A percentile compares a stretch with the other conserved stretches of the same genome.
phyloP scores from a whole-genome alignment of 2,329 filamentous ascomycete species.

The Hypoxylon rubiginosum region DNA sequence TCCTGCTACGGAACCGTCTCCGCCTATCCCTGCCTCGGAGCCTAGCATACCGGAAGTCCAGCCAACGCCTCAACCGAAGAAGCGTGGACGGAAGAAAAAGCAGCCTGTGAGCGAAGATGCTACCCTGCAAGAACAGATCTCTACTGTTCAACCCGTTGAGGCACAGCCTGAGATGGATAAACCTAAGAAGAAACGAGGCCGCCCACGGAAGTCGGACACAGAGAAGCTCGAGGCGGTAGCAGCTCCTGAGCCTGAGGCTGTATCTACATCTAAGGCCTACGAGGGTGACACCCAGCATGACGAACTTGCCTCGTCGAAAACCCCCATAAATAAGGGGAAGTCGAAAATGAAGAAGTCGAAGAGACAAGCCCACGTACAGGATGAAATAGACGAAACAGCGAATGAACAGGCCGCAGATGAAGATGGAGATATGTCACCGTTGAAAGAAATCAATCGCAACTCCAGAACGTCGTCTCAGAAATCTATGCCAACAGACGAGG shows the following conservation, averaged over 20 bases:
- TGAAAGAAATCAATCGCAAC: slow-evolving; percentile 46
- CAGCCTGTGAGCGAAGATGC: slow-evolving; percentile 34
- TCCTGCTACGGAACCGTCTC: slow-evolving; percentile 21
- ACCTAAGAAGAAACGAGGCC: slow-evolving; percentile 51
- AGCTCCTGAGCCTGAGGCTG: slow-evolving; percentile 7
- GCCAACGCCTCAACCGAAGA: slow-evolving; percentile 44
- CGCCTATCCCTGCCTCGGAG: slow-evolving; percentile 7
- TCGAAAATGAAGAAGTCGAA: slow-evolving; percentile 26
- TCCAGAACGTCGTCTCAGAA: slow-evolving; percentile 27
- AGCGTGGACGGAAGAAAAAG: slow-evolving; percentile 52
- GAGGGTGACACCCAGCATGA: neutral
- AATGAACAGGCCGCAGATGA: slow-evolving; percentile 5
- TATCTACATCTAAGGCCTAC: neutral
- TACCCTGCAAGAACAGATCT: slow-evolving; percentile 4
- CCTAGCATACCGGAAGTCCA: slow-evolving; percentile 23
- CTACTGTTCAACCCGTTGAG: slow-evolving; percentile 25
- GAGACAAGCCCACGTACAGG: slow-evolving; percentile 21
- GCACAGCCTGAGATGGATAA: slow-evolving; percentile 39
- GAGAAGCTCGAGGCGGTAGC: slow-evolving; percentile 29
- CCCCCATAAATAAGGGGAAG: slow-evolving; percentile 20
- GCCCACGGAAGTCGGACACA: slow-evolving; percentile 48
- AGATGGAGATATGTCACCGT: slow-evolving; percentile 15
- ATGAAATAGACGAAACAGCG: slow-evolving; percentile 15
- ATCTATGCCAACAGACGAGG: slow-evolving; percentile 17
- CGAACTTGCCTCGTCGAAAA: slow-evolving; percentile 10